Percentiles rank a stretch among this genome's conserved stretches.
phyloP scores from a whole-genome alignment of 768 basidiomycete species.

The Sistotremastrum suecicum region DNA sequence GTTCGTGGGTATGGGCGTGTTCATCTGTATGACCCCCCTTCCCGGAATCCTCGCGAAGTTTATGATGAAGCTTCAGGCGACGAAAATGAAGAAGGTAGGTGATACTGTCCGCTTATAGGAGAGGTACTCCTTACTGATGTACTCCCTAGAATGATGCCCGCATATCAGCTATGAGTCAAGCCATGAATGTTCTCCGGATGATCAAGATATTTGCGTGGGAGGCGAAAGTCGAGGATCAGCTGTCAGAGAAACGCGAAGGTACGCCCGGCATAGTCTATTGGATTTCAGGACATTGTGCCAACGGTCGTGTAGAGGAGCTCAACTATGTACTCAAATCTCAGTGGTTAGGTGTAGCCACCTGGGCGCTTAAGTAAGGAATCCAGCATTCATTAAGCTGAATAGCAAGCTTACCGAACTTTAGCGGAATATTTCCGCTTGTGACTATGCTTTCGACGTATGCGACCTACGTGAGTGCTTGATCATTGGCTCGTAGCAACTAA shows the following conservation, averaged over 20 bases:
- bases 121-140: background rate
- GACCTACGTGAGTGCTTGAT: slow-evolving; percentile 30
- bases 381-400: background rate
- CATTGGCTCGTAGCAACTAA: too few relatives aligned
- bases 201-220: slow-evolving; percentile 36
- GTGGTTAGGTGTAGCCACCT: too few relatives aligned
- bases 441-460: slow-evolving; percentile 56
- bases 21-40: slow-evolving; percentile 26
- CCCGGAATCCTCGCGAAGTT: slow-evolving; percentile 26
- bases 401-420: background rate
- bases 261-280: too few relatives aligned
- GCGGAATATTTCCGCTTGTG: slow-evolving; percentile 38
- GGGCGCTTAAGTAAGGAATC: too few relatives aligned
- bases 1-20: slow-evolving; percentile 25
- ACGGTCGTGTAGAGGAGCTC: too few relatives aligned
- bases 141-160: background rate
- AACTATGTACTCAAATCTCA: too few relatives aligned
- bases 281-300: too few relatives aligned
- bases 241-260: slow-evolving; percentile 39
- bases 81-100: slow-evolving; percentile 26
- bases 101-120: background rate
- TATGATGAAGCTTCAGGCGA: slow-evolving; percentile 21
- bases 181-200: slow-evolving; percentile 27
- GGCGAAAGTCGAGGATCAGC: slow-evolving; percentile 30
- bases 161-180: slow-evolving; percentile 11